A percentile compares a stretch with the other conserved stretches of the same genome.
phyloP scores from a whole-genome alignment of 768 basidiomycete species.

The Suillus placidus region DNA sequence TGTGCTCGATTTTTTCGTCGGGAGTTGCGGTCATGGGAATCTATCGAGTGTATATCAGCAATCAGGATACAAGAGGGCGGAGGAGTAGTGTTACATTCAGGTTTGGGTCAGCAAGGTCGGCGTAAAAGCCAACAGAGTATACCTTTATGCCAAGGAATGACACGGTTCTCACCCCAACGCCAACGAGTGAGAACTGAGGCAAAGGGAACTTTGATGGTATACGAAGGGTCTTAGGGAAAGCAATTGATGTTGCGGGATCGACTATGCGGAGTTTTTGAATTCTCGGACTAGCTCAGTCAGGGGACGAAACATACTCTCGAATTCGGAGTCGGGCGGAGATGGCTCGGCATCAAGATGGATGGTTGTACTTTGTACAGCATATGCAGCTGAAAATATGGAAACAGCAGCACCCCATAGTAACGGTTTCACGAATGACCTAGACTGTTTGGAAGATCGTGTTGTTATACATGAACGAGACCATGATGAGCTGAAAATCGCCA shows the following conservation, averaged over 20 bases:
- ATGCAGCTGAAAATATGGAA: constrained; percentile 33
- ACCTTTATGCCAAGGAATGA: constrained; percentile 88
- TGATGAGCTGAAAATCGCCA: constrained; percentile 9
- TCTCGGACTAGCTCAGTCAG: neutral
- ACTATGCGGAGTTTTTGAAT: constrained; percentile 38
- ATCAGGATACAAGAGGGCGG: neutral
- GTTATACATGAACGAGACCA: constrained; percentile 6
- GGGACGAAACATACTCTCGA: constrained; percentile 23
- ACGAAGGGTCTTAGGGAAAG: constrained; percentile 67
- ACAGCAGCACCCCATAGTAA: constrained; percentile 38
- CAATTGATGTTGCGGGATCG: constrained; percentile 74
- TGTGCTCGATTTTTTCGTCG: constrained; percentile 71
- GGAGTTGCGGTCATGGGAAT: constrained; percentile 56
- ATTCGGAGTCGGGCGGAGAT: constrained; percentile 15
- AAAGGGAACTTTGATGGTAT: constrained; percentile 65
- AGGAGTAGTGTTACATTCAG: constrained; percentile 48
- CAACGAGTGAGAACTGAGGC: constrained; percentile 71
- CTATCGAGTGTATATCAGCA: constrained; percentile 34
- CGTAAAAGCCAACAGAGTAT: constrained; percentile 90
- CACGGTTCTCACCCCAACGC: constrained; percentile 85
- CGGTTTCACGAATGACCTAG: constrained; percentile 23
- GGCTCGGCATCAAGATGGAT: constrained; percentile 51
- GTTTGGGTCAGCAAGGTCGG: constrained; percentile 69
- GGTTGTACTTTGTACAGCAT: constrained; percentile 29
- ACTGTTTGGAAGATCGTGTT: constrained; percentile 2